Conservation (phyloP, 768 basidiomycete genomes). For the Antrodiella citrinella region DNA sequence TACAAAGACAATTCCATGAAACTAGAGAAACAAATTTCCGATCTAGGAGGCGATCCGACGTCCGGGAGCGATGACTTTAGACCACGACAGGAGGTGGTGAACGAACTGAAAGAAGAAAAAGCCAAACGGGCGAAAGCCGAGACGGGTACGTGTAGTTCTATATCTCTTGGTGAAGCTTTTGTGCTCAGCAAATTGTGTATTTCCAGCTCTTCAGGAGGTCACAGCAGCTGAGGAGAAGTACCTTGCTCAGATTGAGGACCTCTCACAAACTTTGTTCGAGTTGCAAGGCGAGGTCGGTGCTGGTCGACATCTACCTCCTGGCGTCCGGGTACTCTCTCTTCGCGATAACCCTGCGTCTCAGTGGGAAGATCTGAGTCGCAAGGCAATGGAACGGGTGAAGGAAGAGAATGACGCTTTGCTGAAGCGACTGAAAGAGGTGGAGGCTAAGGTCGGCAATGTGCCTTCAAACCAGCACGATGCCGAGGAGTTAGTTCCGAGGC, state of each 20-base stretch:
- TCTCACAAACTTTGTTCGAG: slow-evolving; percentile 76
- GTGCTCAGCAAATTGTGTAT: not conserved
- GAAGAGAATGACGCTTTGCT: slow-evolving; percentile 81
- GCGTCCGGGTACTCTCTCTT: slow-evolving; percentile 59
- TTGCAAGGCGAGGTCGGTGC: slow-evolving; percentile 68
- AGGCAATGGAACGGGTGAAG: slow-evolving; percentile 66
- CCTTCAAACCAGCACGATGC: slow-evolving; percentile 6
- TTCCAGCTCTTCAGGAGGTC: slow-evolving; percentile 37
- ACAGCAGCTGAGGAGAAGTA: slow-evolving; percentile 29
- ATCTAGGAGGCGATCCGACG: slow-evolving; percentile 28
- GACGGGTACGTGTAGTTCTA: slow-evolving; percentile 27
- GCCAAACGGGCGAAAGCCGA: slow-evolving; percentile 26
- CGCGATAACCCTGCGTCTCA: slow-evolving; percentile 76
- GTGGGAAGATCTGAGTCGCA: slow-evolving; percentile 71
- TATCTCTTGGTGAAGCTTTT: not conserved
- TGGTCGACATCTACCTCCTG: slow-evolving; percentile 68
- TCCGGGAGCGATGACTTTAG: slow-evolving; percentile 11
- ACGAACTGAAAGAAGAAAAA: slow-evolving; percentile 31
- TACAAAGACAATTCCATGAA: slow-evolving; percentile 43
- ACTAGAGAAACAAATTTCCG: slow-evolving; percentile 42
- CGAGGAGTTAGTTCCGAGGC: slow-evolving; percentile 58
- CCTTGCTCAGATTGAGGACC: slow-evolving; percentile 50
- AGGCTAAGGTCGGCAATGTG: slow-evolving; percentile 24
- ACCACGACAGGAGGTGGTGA: slow-evolving; percentile 31
- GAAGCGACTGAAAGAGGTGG: slow-evolving; percentile 54